phyloP scores from a whole-genome alignment of 495 filamentous ascomycete genomes.

The Penicillium arizonense region DNA sequence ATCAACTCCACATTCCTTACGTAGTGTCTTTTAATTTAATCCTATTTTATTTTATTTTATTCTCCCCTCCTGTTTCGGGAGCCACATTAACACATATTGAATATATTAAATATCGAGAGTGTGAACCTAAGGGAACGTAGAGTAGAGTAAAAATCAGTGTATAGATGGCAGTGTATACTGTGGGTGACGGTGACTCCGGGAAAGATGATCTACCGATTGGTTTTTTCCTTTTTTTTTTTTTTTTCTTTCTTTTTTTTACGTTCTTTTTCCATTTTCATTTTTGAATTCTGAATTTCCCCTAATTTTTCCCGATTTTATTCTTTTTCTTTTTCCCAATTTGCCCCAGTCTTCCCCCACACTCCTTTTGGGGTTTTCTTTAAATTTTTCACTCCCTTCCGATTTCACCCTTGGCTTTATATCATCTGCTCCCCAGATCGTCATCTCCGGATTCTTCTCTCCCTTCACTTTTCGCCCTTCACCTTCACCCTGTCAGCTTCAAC shows the following conservation, averaged over 20 bases:
- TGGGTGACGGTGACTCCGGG: background rate
- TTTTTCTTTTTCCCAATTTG: slow-evolving; percentile 11
- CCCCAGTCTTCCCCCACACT: background rate
- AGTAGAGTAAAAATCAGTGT: background rate
- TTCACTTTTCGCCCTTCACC: slow-evolving; percentile 13
- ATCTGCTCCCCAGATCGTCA: slow-evolving; percentile 37
- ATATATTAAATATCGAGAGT: too few relatives aligned
- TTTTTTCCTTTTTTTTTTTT: background rate
- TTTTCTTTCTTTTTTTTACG: background rate
- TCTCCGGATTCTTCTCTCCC: slow-evolving; percentile 30
- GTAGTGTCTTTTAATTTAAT: background rate
- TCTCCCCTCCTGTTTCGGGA: too few relatives aligned
- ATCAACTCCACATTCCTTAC: slow-evolving; percentile 18
- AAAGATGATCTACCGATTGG: background rate
- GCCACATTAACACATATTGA: too few relatives aligned
- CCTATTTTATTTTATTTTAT: background rate
- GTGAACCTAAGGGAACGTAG: too few relatives aligned
- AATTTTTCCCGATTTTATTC: slow-evolving; percentile 17
- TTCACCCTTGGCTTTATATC: slow-evolving; percentile 34
- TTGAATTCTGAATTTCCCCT: slow-evolving; percentile 9
- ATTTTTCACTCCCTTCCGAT: slow-evolving; percentile 12
- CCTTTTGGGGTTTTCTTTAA: background rate
- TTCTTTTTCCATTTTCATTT: slow-evolving; percentile 13
- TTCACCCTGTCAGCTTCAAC: slow-evolving; percentile 23
- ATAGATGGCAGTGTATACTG: background rate